phyloP scores from a whole-genome alignment of 2,329 filamentous ascomycete genomes.

The Penicillium aurantiogriseum region DNA sequence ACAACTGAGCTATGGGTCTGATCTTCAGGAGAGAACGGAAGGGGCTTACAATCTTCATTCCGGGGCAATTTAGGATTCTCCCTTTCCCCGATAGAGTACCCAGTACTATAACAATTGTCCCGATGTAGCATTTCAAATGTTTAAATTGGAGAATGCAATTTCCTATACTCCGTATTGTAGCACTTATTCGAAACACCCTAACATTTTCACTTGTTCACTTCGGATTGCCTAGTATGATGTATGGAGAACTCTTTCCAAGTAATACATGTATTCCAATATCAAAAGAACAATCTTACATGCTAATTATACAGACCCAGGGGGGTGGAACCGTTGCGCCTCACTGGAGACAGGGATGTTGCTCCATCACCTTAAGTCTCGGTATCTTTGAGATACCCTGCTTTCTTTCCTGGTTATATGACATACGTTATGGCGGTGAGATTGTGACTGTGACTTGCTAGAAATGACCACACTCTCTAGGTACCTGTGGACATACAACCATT shows the following conservation, averaged over 20 bases:
- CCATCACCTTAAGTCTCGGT: not conserved
- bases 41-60: conserved; percentile 19
- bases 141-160: not conserved
- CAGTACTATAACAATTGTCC: not conserved
- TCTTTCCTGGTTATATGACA: not conserved
- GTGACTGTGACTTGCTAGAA: not conserved
- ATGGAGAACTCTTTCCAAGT: not conserved
- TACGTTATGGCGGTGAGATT: not conserved
- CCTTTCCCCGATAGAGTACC: not conserved
- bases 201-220: no score
- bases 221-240: not conserved
- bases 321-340: conserved; percentile 26
- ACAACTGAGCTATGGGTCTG: conserved; percentile 12
- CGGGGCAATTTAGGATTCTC: conserved; percentile 4
- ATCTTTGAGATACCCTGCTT: not conserved
- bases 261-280: not conserved
- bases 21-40: conserved; percentile 31
- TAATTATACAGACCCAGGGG: conserved; percentile 12
- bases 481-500: no score
- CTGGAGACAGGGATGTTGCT: not conserved
- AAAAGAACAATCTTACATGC: not conserved
- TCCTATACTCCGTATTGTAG: not conserved
- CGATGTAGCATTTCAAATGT: not conserved
- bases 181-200: not conserved
- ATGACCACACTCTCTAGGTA: no score